phyloP scores from a whole-genome alignment of 805 yeast genomes.

The Hanseniaspora meyeri region DNA sequence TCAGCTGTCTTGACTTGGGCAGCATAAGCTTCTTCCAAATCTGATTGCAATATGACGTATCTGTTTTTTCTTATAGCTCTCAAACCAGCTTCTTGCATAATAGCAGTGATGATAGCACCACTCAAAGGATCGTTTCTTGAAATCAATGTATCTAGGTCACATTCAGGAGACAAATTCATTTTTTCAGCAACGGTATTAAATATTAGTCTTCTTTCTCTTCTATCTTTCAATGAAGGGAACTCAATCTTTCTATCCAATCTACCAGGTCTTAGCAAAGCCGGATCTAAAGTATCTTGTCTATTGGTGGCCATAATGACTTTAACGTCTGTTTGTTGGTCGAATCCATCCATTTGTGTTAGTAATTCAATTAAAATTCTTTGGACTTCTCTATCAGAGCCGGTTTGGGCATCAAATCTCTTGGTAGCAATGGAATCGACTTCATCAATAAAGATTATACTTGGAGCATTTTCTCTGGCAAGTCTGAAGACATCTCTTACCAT shows the following conservation, averaged over 20 bases:
- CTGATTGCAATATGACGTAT: conserved; percentile 90
- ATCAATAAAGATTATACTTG: conserved; percentile 92
- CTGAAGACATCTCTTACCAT: conserved; percentile 98
- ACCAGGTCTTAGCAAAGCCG: conserved; percentile 96
- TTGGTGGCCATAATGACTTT: conserved; percentile 99
- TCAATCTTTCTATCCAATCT: conserved; percentile 96
- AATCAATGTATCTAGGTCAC: conserved; percentile 85
- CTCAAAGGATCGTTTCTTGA: conserved; percentile 93
- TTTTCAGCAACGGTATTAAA: conserved; percentile 92
- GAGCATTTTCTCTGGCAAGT: conserved; percentile 93
- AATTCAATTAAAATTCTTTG: conserved; percentile 93
- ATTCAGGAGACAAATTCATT: conserved; percentile 97
- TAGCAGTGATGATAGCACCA: conserved; percentile 96
- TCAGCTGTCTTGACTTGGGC: conserved; percentile 90
- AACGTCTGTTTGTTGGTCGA: conserved; percentile 87
- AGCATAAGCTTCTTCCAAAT: conserved; percentile 94
- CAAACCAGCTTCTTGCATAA: conserved; percentile 99
- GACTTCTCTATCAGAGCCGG: conserved; percentile 99
- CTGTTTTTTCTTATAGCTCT: conserved; percentile 97
- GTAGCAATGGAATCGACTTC: conserved; percentile 99
- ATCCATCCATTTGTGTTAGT: conserved; percentile 98
- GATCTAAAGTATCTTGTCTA: conserved; percentile 98
- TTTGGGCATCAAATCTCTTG: conserved; percentile 97
- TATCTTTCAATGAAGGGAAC: conserved; percentile 88
- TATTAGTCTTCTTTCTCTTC: conserved; percentile 94